Conservation (phyloP, 108 stramenopile species). For the Conticribra guillardii region DNA sequence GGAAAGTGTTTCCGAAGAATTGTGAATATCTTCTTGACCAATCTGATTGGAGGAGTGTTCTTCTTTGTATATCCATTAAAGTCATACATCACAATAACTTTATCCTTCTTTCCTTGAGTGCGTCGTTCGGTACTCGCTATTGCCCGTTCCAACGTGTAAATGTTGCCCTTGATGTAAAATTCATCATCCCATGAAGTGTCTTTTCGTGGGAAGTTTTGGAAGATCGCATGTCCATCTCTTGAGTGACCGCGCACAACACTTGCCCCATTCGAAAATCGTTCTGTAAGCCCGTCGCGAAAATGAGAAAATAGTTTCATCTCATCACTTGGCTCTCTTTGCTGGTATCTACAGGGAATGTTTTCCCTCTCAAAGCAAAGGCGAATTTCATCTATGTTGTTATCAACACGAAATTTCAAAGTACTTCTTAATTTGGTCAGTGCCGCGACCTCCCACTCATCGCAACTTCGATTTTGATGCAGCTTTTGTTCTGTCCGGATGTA, state of each 20-base stretch:
- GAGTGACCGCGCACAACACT: constrained; percentile 48
- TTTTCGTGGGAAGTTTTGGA: constrained; percentile 44
- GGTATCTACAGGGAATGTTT: background rate
- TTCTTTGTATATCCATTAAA: constrained; percentile 41
- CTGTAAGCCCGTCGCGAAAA: constrained; percentile 36
- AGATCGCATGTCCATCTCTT: constrained; percentile 49
- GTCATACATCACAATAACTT: constrained; percentile 46
- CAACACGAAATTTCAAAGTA: constrained; percentile 33
- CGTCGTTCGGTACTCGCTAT: constrained; percentile 49
- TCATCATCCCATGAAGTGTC: constrained; percentile 45
- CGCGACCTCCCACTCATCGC: constrained; percentile 6
- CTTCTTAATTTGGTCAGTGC: constrained; percentile 25
- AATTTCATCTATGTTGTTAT: constrained; percentile 43
- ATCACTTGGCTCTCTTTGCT: background rate
- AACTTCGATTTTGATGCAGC: constrained; percentile 1
- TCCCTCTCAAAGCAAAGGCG: constrained; percentile 46
- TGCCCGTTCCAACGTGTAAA: constrained; percentile 55
- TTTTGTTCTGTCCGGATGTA: constrained; percentile 23
- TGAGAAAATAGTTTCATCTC: too few relatives aligned
- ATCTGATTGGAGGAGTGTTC: constrained; percentile 36
- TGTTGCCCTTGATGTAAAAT: constrained; percentile 54
- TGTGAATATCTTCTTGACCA: constrained; percentile 39
- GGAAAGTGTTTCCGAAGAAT: constrained; percentile 50
- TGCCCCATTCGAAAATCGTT: constrained; percentile 25
- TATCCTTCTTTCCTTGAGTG: constrained; percentile 29